phyloP scores from a whole-genome alignment of 2,329 filamentous ascomycete genomes.

The Fusarium tricinctum region DNA sequence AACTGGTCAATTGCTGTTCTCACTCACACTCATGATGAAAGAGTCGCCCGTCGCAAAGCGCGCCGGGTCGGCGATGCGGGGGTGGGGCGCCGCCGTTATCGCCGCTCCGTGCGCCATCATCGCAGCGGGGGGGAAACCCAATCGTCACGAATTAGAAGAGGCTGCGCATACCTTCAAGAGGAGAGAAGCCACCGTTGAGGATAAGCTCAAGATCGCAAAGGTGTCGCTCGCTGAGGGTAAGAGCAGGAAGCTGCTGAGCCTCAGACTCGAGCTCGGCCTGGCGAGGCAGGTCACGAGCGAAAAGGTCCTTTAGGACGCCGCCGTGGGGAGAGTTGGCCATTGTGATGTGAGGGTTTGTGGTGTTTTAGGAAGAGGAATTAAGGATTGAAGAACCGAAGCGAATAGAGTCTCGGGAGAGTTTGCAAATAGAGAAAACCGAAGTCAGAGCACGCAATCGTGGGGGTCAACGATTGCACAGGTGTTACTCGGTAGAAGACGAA shows the following conservation, averaged over 20 bases:
- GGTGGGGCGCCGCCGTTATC: slow-evolving; percentile 40
- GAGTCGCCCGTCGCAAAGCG: slow-evolving; percentile 21
- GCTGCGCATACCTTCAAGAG: slow-evolving; percentile 82
- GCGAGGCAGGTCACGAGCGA: slow-evolving; percentile 90
- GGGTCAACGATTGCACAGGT: slow-evolving; percentile 44
- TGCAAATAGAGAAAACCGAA: slow-evolving; percentile 29
- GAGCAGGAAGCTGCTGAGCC: slow-evolving; percentile 86
- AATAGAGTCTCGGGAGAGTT: slow-evolving; percentile 26
- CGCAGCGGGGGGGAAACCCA: slow-evolving; percentile 18
- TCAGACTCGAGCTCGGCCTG: slow-evolving; percentile 84
- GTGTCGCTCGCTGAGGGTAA: slow-evolving; percentile 91
- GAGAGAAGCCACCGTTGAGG: slow-evolving; percentile 97
- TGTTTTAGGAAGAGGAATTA: slow-evolving; percentile 8
- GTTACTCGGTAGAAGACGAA: slow-evolving; percentile 27
- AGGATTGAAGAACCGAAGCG: slow-evolving; percentile 21
- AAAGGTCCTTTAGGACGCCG: slow-evolving; percentile 96
- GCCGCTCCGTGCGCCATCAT: slow-evolving; percentile 38
- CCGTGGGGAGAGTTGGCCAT: slow-evolving; percentile 85
- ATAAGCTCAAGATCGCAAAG: slow-evolving; percentile 98
- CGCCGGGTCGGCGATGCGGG: slow-evolving; percentile 42
- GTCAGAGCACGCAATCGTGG: slow-evolving; percentile 54
- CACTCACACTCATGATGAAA: slow-evolving; percentile 10
- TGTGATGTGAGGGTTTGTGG: slow-evolving; percentile 48
- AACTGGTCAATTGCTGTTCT: slow-evolving; percentile 31
- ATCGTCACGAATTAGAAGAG: slow-evolving; percentile 41